Conservation (phyloP, 192 early-diverging fungal genomes). For the Entomortierella beljakovae region DNA sequence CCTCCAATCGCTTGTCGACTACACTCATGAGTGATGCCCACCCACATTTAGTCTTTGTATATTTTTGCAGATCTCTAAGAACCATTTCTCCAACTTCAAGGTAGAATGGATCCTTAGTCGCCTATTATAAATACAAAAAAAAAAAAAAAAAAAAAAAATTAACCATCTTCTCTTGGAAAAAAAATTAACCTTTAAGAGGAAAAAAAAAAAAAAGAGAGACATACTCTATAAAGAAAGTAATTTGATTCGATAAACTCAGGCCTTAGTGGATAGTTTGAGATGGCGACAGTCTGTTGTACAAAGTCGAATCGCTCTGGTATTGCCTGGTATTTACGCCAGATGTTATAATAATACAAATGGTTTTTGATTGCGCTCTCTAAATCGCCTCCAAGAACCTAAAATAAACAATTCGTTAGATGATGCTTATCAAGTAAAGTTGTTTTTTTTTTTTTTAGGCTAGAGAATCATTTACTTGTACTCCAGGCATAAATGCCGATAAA, state of each 20-base stretch:
- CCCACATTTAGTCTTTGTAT: slow-evolving; percentile 81
- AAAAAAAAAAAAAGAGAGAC: background rate
- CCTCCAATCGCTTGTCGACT: slow-evolving; percentile 69
- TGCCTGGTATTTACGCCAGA: slow-evolving; percentile 88
- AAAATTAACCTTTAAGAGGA: background rate
- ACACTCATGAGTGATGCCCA: slow-evolving; percentile 82
- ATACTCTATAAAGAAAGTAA: slow-evolving; percentile 85
- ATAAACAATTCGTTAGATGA: background rate
- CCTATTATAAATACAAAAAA: slow-evolving; percentile 45
- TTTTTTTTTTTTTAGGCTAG: background rate
- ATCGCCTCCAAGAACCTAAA: slow-evolving; percentile 86
- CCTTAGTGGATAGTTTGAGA: slow-evolving; percentile 84
- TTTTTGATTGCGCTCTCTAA: slow-evolving; percentile 82
- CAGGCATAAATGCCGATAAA: slow-evolving; percentile 92
- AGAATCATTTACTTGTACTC: slow-evolving; percentile 84
- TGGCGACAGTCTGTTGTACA: slow-evolving; percentile 67
- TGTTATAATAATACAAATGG: slow-evolving; percentile 86
- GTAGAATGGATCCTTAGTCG: slow-evolving; percentile 92
- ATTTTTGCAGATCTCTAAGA: slow-evolving; percentile 79
- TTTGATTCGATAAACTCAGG: slow-evolving; percentile 97
- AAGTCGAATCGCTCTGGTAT: slow-evolving; percentile 93
- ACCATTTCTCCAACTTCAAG: slow-evolving; percentile 91
- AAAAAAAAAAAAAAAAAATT: background rate
- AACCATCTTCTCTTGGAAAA: background rate
- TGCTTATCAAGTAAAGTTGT: background rate